Evolutionary conservation across 129 eudicot species (phyloP), one percentile per base, ranked within the genome.

Genomic region (Flaveria linearis): DNA sequence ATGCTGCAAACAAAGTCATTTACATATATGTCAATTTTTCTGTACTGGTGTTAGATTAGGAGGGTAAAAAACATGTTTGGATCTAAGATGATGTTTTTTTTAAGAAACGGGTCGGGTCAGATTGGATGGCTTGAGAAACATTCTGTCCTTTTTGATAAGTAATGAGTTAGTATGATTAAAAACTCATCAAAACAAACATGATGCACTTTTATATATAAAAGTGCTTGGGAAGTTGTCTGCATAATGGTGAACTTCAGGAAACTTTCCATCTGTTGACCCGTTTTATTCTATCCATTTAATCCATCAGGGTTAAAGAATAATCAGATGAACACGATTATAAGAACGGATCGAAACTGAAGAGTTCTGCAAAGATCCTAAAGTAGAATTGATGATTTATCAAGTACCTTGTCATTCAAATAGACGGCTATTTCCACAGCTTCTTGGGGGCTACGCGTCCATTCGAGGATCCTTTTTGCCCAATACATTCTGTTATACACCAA

Each of bases 391-490:
- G 26, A 61, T 75, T 46, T 5, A 42, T 17, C 61, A 25, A 25
- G 53, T 83, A 91, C 99, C 97, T 89, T 95, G 83, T 95, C 96
- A 76, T 95, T 95, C 78, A 95, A 71, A 85, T 89, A 86, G 69
- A 95, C 87, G 3, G 96, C 78, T 45, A 84, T 85, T 70, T 90
- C 94, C 50, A 95, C 86, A 62, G 99, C 99, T 87, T 95, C 97
- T 83, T 84, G 86, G 7, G 96, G 97, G 55, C 96, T 90, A 77
- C 82, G 84, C 5, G 99, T 95, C 99, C 99, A 95, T 81, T 95
- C 99, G 0, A 91, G 96, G 68, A 95, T 91, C 90, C 87, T 91
- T 79, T 95, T 95, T 7, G 96, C 99, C 99, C 99, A 95, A 74
- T 95, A 95, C 99, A 95, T 95, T 85, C 99, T 95, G 92, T 57